Evolutionary conservation across 192 early-diverging fungal species (phyloP), one percentile per base, ranked within the genome.

Genomic region (Rhizoclosmatium globosum): DNA sequence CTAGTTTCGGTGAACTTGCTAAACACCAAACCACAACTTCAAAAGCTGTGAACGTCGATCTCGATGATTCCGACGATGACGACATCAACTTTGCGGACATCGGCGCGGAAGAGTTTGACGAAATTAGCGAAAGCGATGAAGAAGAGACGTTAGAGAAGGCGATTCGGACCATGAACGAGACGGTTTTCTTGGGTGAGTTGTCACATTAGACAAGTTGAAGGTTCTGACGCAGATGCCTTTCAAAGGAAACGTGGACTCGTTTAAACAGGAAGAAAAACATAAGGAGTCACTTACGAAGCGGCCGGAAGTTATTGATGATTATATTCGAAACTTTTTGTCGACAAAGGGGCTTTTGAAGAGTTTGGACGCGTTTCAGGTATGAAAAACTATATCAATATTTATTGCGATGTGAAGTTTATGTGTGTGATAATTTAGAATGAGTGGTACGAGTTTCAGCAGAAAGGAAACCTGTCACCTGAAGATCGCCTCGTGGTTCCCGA

Each of bases 291-390:
- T 87, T 21, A 82, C 81, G 19, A 85, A 87, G 48, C 79, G 84
- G 7, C 85, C 89, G 9, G 89, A 90, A 72, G 86, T 90, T 38
- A 83, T 90, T 38, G 89, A 90, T 70, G 89, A 90, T 67, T 90
- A 76, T 69, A 87, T 90, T 46, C 78, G 89, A 15, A 90, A 90
- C 81, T 90, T 77, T 64, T 72, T 90, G 15, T 83, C 83, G 19
- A 78, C 77, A 45, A 90, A 87, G 68, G 88, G 88, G 17, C 64
- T 90, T 19, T 45, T 86, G 42, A 83, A 83, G 68, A 82, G 84
- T 59, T 76, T 90, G 70, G 89, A 90, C 31, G 84, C 86, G 0
- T 90, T 90, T 77, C 87, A 90, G 85, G 88, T 89, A 62, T 0
- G 45, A 44, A 78, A 2, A 78, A 83, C 46, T n/a, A 2, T 2